Base-by-base conservation (phyloP, 495 filamentous ascomycete genomes). In the Aspergillus haitiensis region DNA sequence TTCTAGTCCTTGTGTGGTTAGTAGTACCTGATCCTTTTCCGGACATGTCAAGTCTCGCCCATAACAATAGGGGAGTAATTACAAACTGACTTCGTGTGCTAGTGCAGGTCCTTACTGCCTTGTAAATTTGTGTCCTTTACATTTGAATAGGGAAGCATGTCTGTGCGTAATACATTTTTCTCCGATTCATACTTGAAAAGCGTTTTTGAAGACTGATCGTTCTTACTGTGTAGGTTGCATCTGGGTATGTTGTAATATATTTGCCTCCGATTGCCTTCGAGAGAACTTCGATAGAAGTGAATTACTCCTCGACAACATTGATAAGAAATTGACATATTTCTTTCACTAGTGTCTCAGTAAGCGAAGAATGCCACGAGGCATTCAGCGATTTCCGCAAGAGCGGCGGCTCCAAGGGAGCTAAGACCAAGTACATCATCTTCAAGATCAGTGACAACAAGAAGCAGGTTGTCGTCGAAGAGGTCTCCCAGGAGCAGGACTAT, bases 381-480 rank as follows among this genome's bases (percentile, higher is more conserved):
- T 98, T 90, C 86, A 93, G 96, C 73, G 86, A 96, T 55, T 87
- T 98, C 61, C 96, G 96, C 83, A 84, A 93, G 66, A 85, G 81
- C 79, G 91, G 92, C 74, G 70, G 69, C 58, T 81, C 90, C 58
- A 84, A 81, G 78, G 91, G 91, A 75, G 67, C 68, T 60, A 86
- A 87, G 76, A 79, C 85, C 81, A 97, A 95, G 80, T 98, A 85
- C 81, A 88, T 98, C 80, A 89, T 98, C 86, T 98, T 86, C 89
- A 96, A 96, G 83, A 87, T 98, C 70, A 84, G 88, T 64, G 91
- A 96, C 76, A 85, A 97, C 84, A 89, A 89, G 86, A 94, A 89
- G 76, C 74, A 88, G 67, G 92, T 97, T 70, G 88, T 89, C 46
- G 84, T 97, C 67, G 86, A 88, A 39, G 90, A 95, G 64, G 81